Percentiles rank a stretch among this genome's conserved stretches.
Conservation (phyloP, 2,329 filamentous ascomycete genomes). For the Xylariales sp. region DNA sequence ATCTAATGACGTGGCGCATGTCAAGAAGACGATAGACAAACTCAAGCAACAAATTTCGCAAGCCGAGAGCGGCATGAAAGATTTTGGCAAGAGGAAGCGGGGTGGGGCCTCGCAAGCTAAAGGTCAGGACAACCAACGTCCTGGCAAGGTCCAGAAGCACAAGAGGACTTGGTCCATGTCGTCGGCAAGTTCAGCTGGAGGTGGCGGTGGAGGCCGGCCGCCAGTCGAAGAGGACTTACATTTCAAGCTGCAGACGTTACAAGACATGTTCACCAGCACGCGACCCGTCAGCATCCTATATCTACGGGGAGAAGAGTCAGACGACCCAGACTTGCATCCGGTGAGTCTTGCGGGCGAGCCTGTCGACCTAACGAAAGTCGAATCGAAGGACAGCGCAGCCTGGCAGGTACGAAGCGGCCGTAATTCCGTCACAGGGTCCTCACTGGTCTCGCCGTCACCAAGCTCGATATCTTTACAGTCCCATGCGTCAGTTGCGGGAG, state of each 20-base stretch:
- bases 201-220: conserved; percentile 37
- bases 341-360: conserved; percentile 68
- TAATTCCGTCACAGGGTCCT: conserved; percentile 56
- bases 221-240: conserved; percentile 71
- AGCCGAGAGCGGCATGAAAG: conserved; percentile 62
- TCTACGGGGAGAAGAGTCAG: conserved; percentile 68
- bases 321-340: conserved; percentile 76
- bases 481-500: conserved; percentile 40
- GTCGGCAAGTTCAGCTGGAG: conserved; percentile 62
- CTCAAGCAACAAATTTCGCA: conserved; percentile 90
- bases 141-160: conserved; percentile 83
- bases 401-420: conserved; percentile 51
- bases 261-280: conserved; percentile 87
- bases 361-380: conserved; percentile 52
- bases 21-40: conserved; percentile 96
- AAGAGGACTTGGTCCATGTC: conserved; percentile 95
- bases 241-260: conserved; percentile 69
- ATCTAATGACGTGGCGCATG: conserved; percentile 88
- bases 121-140: conserved; percentile 48
- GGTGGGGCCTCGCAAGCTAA: conserved; percentile 41
- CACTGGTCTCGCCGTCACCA: conserved; percentile 61
- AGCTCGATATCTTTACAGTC: conserved; percentile 61
- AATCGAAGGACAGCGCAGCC: conserved; percentile 41
- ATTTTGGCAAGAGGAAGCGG: conserved; percentile 61
- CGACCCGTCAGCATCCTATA: conserved; percentile 74